Percentiles rank a stretch among this genome's conserved stretches.
phyloP scores from a whole-genome alignment of 768 basidiomycete species.

The Suillus occidentalis region DNA sequence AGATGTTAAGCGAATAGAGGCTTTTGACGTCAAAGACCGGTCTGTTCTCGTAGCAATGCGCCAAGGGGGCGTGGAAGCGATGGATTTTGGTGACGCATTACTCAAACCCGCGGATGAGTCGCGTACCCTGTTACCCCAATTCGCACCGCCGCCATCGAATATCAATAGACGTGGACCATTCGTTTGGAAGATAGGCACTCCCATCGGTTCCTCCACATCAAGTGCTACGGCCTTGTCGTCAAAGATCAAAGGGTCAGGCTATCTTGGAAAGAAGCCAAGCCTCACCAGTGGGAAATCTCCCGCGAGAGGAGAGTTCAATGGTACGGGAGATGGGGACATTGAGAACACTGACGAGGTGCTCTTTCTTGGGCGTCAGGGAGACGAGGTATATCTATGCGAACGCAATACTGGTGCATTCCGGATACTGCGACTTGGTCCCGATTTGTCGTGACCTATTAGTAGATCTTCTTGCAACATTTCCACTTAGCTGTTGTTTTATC shows the following conservation, averaged over 20 bases:
- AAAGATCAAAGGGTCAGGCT: conserved; percentile 38
- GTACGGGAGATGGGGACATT: conserved; percentile 48
- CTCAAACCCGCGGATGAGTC: conserved; percentile 81
- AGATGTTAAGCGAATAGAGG: conserved; percentile 80
- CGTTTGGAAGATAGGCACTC: conserved; percentile 82
- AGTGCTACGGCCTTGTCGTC: conserved; percentile 41
- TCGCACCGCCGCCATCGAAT: conserved; percentile 57
- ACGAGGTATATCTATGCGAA: conserved; percentile 83
- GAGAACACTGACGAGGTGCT: conserved; percentile 70
- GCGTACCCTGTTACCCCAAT: conserved; percentile 69
- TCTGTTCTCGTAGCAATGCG: conserved; percentile 84
- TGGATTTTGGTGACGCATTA: conserved; percentile 78
- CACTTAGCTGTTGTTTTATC: not conserved
- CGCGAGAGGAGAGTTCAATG: conserved; percentile 50
- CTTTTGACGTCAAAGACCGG: conserved; percentile 74
- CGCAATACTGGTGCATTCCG: conserved; percentile 71
- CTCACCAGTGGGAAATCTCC: conserved; percentile 47
- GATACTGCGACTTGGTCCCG: conserved; percentile 66
- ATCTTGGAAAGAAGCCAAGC: conserved; percentile 50
- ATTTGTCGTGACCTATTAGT: conserved; percentile 14
- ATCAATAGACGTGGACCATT: conserved; percentile 72
- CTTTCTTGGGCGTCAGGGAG: conserved; percentile 73
- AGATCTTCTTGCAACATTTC: not conserved
- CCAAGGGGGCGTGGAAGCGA: conserved; percentile 81
- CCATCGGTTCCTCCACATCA: conserved; percentile 46